These are phyloP conservation scores for Wickerhamiella domercqiae DNA, from an alignment of 805 yeast species.

Conservation along the genomic window DNA sequence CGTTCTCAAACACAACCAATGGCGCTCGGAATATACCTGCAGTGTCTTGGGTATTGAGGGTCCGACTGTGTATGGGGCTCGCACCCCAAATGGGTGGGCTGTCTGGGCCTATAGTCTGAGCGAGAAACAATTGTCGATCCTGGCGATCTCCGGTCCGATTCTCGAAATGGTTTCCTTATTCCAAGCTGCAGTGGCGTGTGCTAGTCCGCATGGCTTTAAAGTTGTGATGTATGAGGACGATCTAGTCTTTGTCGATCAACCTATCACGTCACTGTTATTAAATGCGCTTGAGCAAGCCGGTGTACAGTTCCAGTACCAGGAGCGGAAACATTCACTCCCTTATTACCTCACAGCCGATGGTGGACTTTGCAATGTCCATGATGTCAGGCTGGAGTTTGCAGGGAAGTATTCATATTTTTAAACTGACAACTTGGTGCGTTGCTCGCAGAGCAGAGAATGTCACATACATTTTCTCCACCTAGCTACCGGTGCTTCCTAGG, in stretches of 20 bases:
- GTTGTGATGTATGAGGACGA: slow-evolving; percentile 12
- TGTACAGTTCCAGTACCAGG: slow-evolving; percentile 1
- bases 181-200: slow-evolving; percentile 7
- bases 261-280: slow-evolving; percentile 7
- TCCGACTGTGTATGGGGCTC: slow-evolving; percentile 9
- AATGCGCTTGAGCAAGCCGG: slow-evolving; percentile 5
- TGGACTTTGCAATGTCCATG: too few relatives aligned
- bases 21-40: slow-evolving; percentile 8
- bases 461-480: not conserved
- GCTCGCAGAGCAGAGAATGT: not conserved
- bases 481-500: slow-evolving; percentile 3
- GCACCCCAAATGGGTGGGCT: slow-evolving; percentile 8
- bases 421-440: not conserved
- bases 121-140: slow-evolving; percentile 6
- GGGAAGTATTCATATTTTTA: slow-evolving; percentile 12
- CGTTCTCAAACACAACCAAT: slow-evolving; percentile 11
- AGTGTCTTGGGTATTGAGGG: not conserved
- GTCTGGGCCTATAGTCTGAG: slow-evolving; percentile 9
- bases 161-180: slow-evolving; percentile 8
- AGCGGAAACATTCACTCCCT: slow-evolving; percentile 9
- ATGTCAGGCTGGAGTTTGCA: slow-evolving; percentile 9
- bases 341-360: slow-evolving; percentile 5
- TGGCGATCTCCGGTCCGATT: slow-evolving; percentile 9
- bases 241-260: slow-evolving; percentile 7
- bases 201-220: slow-evolving; percentile 5